Conservation (phyloP, 2,329 filamentous ascomycete species). For the Dactylellina leptospora region DNA sequence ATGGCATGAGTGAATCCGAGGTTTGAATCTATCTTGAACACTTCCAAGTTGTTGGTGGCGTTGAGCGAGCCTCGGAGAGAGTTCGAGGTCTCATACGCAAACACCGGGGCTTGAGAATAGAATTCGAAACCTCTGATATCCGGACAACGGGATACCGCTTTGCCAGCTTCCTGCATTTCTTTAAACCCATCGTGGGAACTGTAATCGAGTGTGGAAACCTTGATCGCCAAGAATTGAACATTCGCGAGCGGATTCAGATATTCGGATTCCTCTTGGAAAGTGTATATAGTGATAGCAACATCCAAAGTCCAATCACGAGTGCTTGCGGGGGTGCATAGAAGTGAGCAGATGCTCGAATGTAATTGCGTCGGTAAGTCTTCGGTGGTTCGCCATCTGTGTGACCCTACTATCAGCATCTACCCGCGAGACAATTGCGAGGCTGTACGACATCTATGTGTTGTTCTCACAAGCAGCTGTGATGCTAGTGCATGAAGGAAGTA, state of each 20-base stretch:
- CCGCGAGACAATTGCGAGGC: not conserved
- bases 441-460: not conserved
- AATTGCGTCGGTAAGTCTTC: constrained; percentile 15
- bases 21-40: constrained; percentile 44
- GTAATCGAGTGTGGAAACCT: constrained; percentile 7
- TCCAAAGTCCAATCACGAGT: constrained; percentile 7
- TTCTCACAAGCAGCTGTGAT: not conserved
- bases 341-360: constrained; percentile 18
- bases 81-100: constrained; percentile 37
- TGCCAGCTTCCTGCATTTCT: constrained; percentile 28
- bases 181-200: constrained; percentile 12
- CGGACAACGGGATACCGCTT: constrained; percentile 30
- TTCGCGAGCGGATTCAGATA: constrained; percentile 32
- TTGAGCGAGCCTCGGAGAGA: constrained; percentile 8
- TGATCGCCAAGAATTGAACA: constrained; percentile 31
- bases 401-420: not conserved
- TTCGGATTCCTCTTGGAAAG: constrained; percentile 11
- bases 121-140: constrained; percentile 45
- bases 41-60: constrained; percentile 15
- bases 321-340: constrained; percentile 26
- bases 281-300: constrained; percentile 10
- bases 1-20: constrained; percentile 42
- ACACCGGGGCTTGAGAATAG: constrained; percentile 42
- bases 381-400: constrained; percentile 32
- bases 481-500: not conserved